These are phyloP conservation scores for Macrolepiota albuminosa DNA, from an alignment of 768 basidiomycete species.

Conservation along the genomic window DNA sequence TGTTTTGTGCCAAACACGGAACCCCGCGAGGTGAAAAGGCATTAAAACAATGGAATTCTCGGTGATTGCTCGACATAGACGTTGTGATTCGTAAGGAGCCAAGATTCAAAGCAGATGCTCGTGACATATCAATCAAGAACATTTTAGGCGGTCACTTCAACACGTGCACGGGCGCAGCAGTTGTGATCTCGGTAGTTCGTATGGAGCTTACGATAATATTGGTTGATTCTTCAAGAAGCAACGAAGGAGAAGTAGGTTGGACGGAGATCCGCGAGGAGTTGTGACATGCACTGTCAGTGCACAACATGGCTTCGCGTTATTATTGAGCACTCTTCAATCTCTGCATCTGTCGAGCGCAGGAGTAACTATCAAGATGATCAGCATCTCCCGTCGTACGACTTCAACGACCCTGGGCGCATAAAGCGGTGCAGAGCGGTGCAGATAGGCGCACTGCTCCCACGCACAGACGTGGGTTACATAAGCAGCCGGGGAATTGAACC, in stretches of 20 bases:
- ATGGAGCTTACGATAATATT: background rate
- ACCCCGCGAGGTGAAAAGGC: too few species aligned
- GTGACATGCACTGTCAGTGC: background rate
- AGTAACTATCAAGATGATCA: background rate
- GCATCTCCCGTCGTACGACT: background rate
- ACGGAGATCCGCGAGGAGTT: background rate
- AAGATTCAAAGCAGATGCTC: background rate
- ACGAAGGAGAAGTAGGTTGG: too few species aligned
- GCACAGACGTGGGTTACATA: conserved; percentile 20
- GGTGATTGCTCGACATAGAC: background rate
- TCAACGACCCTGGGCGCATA: background rate
- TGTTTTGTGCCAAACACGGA: too few species aligned
- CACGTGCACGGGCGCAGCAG: too few species aligned
- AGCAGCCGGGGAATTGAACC: conserved; percentile 13
- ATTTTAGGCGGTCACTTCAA: background rate
- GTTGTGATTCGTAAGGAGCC: background rate
- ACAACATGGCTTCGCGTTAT: background rate
- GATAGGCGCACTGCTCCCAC: conserved; percentile 12
- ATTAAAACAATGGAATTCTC: background rate
- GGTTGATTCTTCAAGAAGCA: background rate
- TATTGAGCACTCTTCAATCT: background rate
- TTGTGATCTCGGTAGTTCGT: background rate
- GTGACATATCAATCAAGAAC: background rate
- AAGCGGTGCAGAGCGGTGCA: conserved; percentile 1
- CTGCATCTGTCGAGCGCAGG: background rate